A percentile compares a stretch with the other conserved stretches of the same genome.
Evolutionary conservation across 768 basidiomycete species (phyloP).

Genomic region (Tulasnella sp.): DNA sequence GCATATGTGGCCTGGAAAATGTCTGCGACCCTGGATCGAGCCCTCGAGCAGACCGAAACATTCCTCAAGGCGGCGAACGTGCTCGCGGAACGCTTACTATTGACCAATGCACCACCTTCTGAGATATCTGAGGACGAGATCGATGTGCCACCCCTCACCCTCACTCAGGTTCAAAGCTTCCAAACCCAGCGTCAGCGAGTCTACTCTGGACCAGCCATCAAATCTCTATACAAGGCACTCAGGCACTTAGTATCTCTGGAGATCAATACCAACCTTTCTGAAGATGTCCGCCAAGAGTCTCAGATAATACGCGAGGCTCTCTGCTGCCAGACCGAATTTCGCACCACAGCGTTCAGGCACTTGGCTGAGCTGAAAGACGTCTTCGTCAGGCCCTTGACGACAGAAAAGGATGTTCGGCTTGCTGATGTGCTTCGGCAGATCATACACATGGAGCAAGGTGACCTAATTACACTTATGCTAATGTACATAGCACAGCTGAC

Average conservation of each 20-base stretch:
- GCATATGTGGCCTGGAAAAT: constrained; percentile 71
- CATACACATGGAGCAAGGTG: constrained; percentile 49
- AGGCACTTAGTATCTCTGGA: constrained; percentile 65
- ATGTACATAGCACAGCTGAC: neutral
- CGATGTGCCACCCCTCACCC: constrained; percentile 34
- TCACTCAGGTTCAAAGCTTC: constrained; percentile 59
- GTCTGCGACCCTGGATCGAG: constrained; percentile 31
- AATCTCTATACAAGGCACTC: constrained; percentile 47
- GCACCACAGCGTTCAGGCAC: constrained; percentile 65
- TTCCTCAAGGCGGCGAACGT: constrained; percentile 54
- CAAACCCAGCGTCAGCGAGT: constrained; percentile 51
- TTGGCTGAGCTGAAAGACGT: constrained; percentile 38
- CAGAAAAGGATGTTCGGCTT: constrained; percentile 25
- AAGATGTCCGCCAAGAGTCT: constrained; percentile 39
- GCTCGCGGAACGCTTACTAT: constrained; percentile 49
- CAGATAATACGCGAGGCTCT: constrained; percentile 45
- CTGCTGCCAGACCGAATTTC: constrained; percentile 57
- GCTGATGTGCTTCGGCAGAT: constrained; percentile 58
- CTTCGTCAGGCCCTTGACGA: constrained; percentile 8
- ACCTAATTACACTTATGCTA: too few species aligned
- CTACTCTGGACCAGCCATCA: constrained; percentile 62
- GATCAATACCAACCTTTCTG: constrained; percentile 43
- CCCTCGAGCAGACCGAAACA: constrained; percentile 27
- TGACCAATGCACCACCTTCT: constrained; percentile 36
- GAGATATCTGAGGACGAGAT: neutral